A percentile compares a stretch with the other conserved stretches of the same genome.
Evolutionary conservation across 371 early-diverging fungal genomes (phyloP).

Genomic region (Lichtheimia ornata): DNA sequence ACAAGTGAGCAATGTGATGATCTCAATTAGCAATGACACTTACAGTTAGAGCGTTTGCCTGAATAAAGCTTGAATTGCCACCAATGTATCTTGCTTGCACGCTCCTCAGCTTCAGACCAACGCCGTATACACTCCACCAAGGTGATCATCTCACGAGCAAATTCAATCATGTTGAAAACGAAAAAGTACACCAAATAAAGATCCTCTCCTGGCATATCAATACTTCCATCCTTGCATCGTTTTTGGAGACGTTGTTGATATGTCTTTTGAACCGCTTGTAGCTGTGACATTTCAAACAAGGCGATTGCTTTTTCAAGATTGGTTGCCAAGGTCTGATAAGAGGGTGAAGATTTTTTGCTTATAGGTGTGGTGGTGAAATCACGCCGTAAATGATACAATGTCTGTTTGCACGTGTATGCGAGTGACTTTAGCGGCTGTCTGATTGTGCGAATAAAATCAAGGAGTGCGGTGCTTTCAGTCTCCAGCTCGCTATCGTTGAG

Average conservation of each 20-base stretch:
- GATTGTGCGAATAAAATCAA: conserved; percentile 59
- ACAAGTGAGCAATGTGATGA: no score
- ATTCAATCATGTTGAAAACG: conserved; percentile 75
- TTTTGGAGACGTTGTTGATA: conserved; percentile 16
- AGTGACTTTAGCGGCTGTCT: conserved; percentile 64
- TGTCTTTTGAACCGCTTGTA: conserved; percentile 34
- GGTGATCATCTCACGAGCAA: conserved; percentile 62
- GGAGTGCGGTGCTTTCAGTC: conserved; percentile 24
- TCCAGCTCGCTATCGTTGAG: background rate
- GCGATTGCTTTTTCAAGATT: conserved; percentile 46
- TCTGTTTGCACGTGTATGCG: conserved; percentile 66
- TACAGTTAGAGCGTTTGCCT: no score
- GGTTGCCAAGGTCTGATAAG: conserved; percentile 22
- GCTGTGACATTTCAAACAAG: conserved; percentile 45
- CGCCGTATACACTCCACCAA: conserved; percentile 57
- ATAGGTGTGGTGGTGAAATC: conserved; percentile 22
- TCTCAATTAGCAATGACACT: no score
- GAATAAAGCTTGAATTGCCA: conserved; percentile 4
- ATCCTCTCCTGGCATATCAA: conserved; percentile 53
- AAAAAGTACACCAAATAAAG: conserved; percentile 77
- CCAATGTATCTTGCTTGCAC: conserved; percentile 7
- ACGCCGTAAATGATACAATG: conserved; percentile 51
- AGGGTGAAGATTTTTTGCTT: conserved; percentile 15
- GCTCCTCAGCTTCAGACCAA: conserved; percentile 17
- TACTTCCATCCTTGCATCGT: background rate